Base-by-base conservation (phyloP, 176 grass and related monocot genomes). In the Juncus effusus region DNA sequence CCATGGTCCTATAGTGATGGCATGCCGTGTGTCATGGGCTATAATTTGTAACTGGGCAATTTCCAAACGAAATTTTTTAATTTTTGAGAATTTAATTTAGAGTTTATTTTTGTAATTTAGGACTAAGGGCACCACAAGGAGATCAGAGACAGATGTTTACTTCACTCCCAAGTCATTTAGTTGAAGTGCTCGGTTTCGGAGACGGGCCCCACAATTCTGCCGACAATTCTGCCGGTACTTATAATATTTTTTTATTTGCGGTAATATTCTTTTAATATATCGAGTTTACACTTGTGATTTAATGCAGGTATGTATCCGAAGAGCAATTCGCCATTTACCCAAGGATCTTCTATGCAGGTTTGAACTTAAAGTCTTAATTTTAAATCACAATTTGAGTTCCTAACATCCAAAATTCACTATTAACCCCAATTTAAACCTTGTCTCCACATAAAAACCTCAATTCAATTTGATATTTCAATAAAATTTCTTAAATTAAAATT, bases 141-240 rank as follows among this genome's bases (percentile, higher is more conserved):
- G 88, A 97, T 70, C 94, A 92, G 36, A 86, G 88, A 64, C 85
- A 89, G 45, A 76, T 83, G 53, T 80, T 82, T 42, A 70, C 85
- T 47, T 86, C 94, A 77, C 94, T 97, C 89, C 94, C 94, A 86
- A 89, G 82, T 80, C 88, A 97, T 88, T 79, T 97, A 60, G 69
- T 89, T 36, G 94, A 86, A 62, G 78, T 91, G 67, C 79, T 96
- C 63, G 36, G 79, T 63, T 65, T 49, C 63, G 92, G 84, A 83
- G 92, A 96, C 2, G 80, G 82, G 16, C 12, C 72, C 51, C 83
- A 92, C 13, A 97, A 78, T 86, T 84, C 80, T 74, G 80, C 82
- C 56, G 94, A 92, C 67, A 92, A 77, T 82, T 86, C 80, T 74
- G 87, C 84, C 79, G 77, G 62, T 49, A 76, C 54, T 38, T 51